These are phyloP conservation scores for Verticillium longisporum DNA, from an alignment of 2,329 filamentous ascomycete genomes.

Conservation along the genomic window DNA sequence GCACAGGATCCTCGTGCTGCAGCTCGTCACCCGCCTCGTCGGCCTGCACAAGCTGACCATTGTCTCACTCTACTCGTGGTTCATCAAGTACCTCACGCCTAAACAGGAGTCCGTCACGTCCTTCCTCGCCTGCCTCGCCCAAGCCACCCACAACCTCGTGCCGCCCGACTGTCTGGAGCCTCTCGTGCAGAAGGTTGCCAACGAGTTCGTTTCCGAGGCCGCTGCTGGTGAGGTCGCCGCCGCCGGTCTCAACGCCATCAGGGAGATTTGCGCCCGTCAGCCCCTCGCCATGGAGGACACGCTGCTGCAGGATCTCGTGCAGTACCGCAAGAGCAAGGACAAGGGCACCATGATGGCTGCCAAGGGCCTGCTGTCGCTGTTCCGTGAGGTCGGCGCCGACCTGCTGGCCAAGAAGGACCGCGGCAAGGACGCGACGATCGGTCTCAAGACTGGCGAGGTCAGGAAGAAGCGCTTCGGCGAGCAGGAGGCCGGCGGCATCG, in stretches of 20 bases:
- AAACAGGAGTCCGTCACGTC: slow-evolving; percentile 86
- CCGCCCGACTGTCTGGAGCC: slow-evolving; percentile 90
- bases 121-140: slow-evolving; percentile 85
- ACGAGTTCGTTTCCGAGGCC: slow-evolving; percentile 96
- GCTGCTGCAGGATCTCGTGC: slow-evolving; percentile 88
- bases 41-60: slow-evolving; percentile 89
- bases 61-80: slow-evolving; percentile 90
- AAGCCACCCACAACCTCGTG: slow-evolving; percentile 84
- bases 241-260: slow-evolving; percentile 88
- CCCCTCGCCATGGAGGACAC: slow-evolving; percentile 96
- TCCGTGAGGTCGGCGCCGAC: slow-evolving; percentile 84
- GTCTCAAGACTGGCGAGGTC: slow-evolving; percentile 66
- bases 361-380: slow-evolving; percentile 82
- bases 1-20: slow-evolving; percentile 81
- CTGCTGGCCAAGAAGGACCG: slow-evolving; percentile 84
- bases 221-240: slow-evolving; percentile 85
- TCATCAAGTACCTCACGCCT: slow-evolving; percentile 85
- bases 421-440: slow-evolving; percentile 85
- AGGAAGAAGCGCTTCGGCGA: slow-evolving; percentile 78
- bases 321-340: slow-evolving; percentile 95
- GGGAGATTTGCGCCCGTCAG: slow-evolving; percentile 88
- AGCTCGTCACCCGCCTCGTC: slow-evolving; percentile 84
- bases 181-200: slow-evolving; percentile 88
- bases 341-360: slow-evolving; percentile 99
- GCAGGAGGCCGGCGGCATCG: slow-evolving; percentile 72